Percentiles rank a stretch among this genome's conserved stretches.
Evolutionary conservation across 2,329 filamentous ascomycete genomes (phyloP).

Genomic region (Fusarium sp.): DNA sequence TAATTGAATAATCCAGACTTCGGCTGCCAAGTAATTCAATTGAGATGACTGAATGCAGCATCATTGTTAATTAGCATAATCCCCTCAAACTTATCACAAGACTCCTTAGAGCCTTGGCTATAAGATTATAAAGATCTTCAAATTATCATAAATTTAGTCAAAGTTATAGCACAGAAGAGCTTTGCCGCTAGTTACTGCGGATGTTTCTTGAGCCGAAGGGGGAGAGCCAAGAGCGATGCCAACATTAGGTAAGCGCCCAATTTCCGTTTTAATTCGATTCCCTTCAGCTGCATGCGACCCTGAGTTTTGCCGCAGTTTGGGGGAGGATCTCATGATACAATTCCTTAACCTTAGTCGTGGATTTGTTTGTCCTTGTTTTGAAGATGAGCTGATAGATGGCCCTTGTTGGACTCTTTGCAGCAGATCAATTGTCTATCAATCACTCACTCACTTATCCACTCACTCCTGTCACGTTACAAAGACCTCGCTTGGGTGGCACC

Average conservation of each 20-base stretch:
- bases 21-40: no score
- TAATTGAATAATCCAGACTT: no score
- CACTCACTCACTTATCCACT: background rate
- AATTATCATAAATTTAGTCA: no score
- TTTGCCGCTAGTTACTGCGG: no score
- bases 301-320: conserved; percentile 16
- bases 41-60: no score
- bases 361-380: background rate
- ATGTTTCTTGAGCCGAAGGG: no score
- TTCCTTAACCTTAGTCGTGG: no score
- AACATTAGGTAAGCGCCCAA: conserved; percentile 23
- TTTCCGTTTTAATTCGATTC: conserved; percentile 26
- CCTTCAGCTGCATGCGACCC: conserved; percentile 25
- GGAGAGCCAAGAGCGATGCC: background rate
- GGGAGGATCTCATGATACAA: conserved; percentile 13
- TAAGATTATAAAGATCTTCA: no score
- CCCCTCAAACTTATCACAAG: no score
- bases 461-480: background rate
- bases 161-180: no score
- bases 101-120: no score
- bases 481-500: conserved; percentile 15
- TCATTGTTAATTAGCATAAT: no score
- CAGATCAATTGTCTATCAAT: background rate
- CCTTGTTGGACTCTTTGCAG: background rate
- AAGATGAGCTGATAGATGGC: background rate